Evolutionary conservation across 345 rosid genomes (phyloP), one percentile per base, ranked within the genome.

Genomic region (Diplotaxis tenuifolia): DNA sequence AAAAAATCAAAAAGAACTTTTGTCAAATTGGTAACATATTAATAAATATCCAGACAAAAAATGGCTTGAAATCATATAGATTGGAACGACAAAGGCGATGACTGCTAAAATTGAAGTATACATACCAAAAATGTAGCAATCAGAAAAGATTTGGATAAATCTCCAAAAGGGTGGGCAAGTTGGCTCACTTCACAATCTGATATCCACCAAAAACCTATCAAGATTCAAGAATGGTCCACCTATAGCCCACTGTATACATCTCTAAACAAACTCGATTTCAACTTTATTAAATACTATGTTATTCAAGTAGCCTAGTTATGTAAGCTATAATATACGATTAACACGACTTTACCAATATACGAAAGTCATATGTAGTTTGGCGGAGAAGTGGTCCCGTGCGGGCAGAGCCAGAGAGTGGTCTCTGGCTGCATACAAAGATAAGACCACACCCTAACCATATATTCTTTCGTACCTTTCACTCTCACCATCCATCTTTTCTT

Each of bases 141-240:
- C 79, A 70, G 15, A 42, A 64, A 63, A 70, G 75, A 76, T 70
- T 69, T 70, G 71, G 71, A 70, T 56, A 76, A 64, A 70, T 70
- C 75, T 63, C 79, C 75, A 56, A 70, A 23, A 45, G 12, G 31
- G 45, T 76, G 79, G 75, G 79, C 79, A 70, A 76, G 22, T 76
- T 69, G 79, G 66, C 70, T 70, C 73, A 36, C 52, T 54, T 70
- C 66, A 69, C 57, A 59, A 45, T 27, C 45, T 28, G 66, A 59
- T 58, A 36, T 18, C 56, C 62, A 68, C 56, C 53, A 57, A 74
- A 65, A 74, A 3, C 21, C 77, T 47, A 47, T 47, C 53, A 47
- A 47, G 4, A 47, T 14, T 47, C 53, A 47, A 47, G 9, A 47
- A 36, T 62, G 79, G 79, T 62, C 74, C 74, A 62, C 52, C 54